These are phyloP conservation scores for Zalerion maritima DNA, from an alignment of 495 filamentous ascomycete species.

Conservation along the genomic window DNA sequence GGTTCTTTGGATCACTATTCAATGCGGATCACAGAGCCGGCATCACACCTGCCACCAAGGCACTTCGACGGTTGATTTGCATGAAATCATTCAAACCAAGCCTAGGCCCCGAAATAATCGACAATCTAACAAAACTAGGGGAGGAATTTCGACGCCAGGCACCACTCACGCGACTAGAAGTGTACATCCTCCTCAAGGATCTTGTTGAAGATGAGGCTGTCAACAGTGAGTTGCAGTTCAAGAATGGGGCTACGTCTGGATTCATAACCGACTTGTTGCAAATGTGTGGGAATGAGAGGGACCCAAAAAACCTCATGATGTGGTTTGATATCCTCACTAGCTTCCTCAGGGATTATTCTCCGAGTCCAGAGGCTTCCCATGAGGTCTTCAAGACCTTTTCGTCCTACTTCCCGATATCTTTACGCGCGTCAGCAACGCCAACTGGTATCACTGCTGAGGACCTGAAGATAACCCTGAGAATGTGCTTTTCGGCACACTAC, in stretches of 20 bases:
- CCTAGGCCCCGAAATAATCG: conserved; percentile 24
- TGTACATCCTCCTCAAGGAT: conserved; percentile 30
- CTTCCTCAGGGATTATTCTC: conserved; percentile 24
- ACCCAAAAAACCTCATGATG: conserved; percentile 31
- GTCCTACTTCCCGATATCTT: conserved; percentile 38
- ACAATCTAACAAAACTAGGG: conserved; percentile 26
- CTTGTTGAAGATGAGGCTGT: conserved; percentile 22
- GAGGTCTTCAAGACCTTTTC: conserved; percentile 33
- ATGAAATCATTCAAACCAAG: conserved; percentile 32
- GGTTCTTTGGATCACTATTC: conserved; percentile 35
- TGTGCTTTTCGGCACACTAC: conserved; percentile 31
- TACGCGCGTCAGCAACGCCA: conserved; percentile 25
- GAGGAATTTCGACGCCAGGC: conserved; percentile 33
- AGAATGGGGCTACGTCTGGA: conserved; percentile 20
- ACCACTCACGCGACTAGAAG: conserved; percentile 26
- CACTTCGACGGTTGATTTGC: conserved; percentile 23
- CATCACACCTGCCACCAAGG: conserved; percentile 31
- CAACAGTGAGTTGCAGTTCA: conserved; percentile 24
- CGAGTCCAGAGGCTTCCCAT: conserved; percentile 23
- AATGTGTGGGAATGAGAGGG: conserved; percentile 31
- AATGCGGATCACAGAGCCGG: conserved; percentile 35
- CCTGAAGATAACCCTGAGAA: conserved; percentile 28
- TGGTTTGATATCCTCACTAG: conserved; percentile 29
- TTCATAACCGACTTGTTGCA: conserved; percentile 26
- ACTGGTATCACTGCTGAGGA: conserved; percentile 33